Conservation (phyloP, 768 basidiomycete genomes). For the Suillus alpinus region DNA sequence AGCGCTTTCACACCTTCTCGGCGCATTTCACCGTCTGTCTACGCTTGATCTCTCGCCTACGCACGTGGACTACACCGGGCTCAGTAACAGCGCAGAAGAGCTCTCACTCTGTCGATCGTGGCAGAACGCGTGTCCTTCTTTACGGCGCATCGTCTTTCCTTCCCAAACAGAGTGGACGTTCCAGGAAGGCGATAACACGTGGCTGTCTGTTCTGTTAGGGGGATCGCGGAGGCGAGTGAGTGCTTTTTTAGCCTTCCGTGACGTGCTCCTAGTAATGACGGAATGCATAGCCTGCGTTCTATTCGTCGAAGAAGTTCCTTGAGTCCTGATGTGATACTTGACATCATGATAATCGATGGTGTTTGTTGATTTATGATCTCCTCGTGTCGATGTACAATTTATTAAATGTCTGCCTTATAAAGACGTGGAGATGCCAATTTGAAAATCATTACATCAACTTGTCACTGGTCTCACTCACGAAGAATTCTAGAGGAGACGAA, state of each 20-base stretch:
- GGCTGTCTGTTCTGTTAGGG: constrained; percentile 24
- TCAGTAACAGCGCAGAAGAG: constrained; percentile 43
- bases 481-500: not conserved
- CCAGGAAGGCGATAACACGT: constrained; percentile 27
- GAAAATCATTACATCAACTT: not conserved
- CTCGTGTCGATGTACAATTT: not conserved
- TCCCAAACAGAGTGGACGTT: constrained; percentile 51
- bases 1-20: constrained; percentile 56
- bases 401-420: not conserved
- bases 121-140: constrained; percentile 50
- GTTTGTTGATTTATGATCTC: not conserved
- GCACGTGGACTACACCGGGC: constrained; percentile 43
- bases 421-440: not conserved
- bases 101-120: constrained; percentile 51
- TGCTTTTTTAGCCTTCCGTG: not conserved
- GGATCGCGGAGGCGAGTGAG: constrained; percentile 4
- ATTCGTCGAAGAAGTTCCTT: constrained; percentile 6
- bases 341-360: not conserved
- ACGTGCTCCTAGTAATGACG: constrained; percentile 1
- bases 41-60: constrained; percentile 64
- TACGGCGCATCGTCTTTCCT: constrained; percentile 55
- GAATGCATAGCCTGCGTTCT: constrained; percentile 3
- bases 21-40: constrained; percentile 45
- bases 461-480: not conserved
- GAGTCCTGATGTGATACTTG: not conserved